Conservation (phyloP, 2,329 filamentous ascomycete genomes). For the Xylariomycetidae sp. region DNA sequence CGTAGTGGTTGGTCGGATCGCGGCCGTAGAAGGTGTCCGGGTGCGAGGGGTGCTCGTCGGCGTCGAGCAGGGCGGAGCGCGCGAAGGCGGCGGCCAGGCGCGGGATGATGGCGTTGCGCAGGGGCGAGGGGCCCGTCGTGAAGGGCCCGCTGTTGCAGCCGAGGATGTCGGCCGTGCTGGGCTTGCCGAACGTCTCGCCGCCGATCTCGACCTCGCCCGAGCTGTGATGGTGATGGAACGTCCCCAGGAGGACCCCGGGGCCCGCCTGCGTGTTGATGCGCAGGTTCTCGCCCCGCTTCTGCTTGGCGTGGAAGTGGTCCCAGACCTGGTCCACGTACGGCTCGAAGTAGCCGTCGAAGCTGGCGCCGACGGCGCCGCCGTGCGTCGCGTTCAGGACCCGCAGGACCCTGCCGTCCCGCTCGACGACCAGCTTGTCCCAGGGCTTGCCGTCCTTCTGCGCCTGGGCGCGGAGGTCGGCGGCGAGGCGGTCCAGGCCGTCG, state of each 20-base stretch:
- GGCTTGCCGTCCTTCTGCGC: slow-evolving; percentile 48
- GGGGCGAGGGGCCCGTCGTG: slow-evolving; percentile 33
- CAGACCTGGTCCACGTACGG: slow-evolving; percentile 39
- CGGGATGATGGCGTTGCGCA: slow-evolving; percentile 42
- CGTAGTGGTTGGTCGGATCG: slow-evolving; percentile 52
- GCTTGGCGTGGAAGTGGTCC: slow-evolving; percentile 27
- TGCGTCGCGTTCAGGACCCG: slow-evolving; percentile 42
- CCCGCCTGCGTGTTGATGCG: slow-evolving; percentile 62
- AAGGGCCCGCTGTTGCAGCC: slow-evolving; percentile 62
- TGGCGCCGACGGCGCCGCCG: slow-evolving; percentile 35
- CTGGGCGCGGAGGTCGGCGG: slow-evolving; percentile 50
- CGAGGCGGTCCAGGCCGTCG: slow-evolving; percentile 53
- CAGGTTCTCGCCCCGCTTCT: slow-evolving; percentile 31
- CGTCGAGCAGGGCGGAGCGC: slow-evolving; percentile 50
- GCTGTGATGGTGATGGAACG: slow-evolving; percentile 37
- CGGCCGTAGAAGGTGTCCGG: slow-evolving; percentile 32
- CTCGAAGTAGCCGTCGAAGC: slow-evolving; percentile 41
- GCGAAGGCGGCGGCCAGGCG: slow-evolving; percentile 44
- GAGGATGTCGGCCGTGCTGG: slow-evolving; percentile 60
- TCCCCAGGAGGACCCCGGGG: slow-evolving; percentile 48
- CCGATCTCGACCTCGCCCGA: slow-evolving; percentile 32
- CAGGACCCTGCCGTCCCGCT: slow-evolving; percentile 26
- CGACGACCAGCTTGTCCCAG: slow-evolving; percentile 55
- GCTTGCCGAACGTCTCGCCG: slow-evolving; percentile 46
- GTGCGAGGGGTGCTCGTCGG: slow-evolving; percentile 34